These are phyloP conservation scores for Leccinum aurantiacum DNA, from an alignment of 768 basidiomycete genomes.

Conservation along the genomic window DNA sequence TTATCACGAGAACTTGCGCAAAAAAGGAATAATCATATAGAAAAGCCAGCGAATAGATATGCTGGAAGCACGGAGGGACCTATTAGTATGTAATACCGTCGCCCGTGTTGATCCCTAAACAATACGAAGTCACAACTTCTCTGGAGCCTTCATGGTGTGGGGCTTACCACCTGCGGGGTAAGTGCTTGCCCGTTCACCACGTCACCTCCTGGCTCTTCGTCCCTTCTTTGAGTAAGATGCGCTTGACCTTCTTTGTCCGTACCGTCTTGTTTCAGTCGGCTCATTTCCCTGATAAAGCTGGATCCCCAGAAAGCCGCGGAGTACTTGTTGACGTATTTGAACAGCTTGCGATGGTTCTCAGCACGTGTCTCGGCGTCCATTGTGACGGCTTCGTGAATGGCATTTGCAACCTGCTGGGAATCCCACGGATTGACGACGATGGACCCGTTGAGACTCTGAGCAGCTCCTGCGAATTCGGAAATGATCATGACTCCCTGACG, in stretches of 20 bases:
- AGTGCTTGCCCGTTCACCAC: constrained; percentile 40
- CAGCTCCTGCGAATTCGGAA: constrained; percentile 97
- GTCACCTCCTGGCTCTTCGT: constrained; percentile 39
- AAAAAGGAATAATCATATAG: constrained; percentile 41
- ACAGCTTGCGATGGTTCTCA: constrained; percentile 93
- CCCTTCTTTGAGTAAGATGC: constrained; percentile 34
- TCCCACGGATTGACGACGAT: constrained; percentile 99
- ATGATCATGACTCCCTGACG: constrained; percentile 96
- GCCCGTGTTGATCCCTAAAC: constrained; percentile 29
- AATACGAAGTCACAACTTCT: constrained; percentile 32
- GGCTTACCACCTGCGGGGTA: constrained; percentile 37
- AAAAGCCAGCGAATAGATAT: constrained; percentile 37
- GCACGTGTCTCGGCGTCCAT: constrained; percentile 82
- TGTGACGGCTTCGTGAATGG: constrained; percentile 93
- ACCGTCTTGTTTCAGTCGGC: constrained; percentile 49
- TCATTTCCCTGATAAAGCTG: constrained; percentile 86
- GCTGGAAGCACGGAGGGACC: constrained; percentile 19
- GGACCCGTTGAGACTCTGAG: constrained; percentile 92
- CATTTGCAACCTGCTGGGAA: constrained; percentile 95
- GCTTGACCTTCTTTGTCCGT: constrained; percentile 36
- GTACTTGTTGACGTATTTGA: constrained; percentile 96
- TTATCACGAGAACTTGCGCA: constrained; percentile 27
- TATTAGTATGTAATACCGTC: constrained; percentile 24
- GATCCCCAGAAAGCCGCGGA: constrained; percentile 91
- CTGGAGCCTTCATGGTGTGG: constrained; percentile 29